These are phyloP conservation scores for Botrytis fragariae DNA, from an alignment of 2,329 filamentous ascomycete species.

Conservation along the genomic window DNA sequence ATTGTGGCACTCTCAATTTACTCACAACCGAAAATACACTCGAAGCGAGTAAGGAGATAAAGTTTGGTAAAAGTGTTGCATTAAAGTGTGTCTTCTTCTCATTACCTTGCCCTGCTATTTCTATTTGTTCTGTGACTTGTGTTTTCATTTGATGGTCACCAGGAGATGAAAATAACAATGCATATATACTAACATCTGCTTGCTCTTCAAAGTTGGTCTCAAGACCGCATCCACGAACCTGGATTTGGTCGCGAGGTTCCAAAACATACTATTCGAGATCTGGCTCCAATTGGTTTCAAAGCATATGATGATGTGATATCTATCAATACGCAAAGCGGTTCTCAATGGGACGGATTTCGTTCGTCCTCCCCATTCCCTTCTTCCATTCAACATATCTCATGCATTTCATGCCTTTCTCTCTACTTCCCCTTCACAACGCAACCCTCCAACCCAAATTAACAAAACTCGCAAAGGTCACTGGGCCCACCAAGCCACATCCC, in stretches of 20 bases:
- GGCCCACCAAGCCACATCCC: conserved; percentile 30
- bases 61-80: conserved; percentile 42
- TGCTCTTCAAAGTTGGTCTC: conserved; percentile 21
- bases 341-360: conserved; percentile 48
- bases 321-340: conserved; percentile 48
- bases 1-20: conserved; percentile 46
- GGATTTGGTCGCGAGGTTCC: conserved; percentile 26
- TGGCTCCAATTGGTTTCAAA: conserved; percentile 37
- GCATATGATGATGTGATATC: conserved; percentile 53
- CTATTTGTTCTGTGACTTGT: neutral
- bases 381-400: neutral
- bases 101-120: neutral
- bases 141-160: neutral
- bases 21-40: conserved; percentile 44
- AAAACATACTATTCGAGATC: conserved; percentile 22
- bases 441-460: neutral
- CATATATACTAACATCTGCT: conserved; percentile 7
- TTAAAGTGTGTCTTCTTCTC: conserved; percentile 23
- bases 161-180: neutral
- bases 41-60: conserved; percentile 43
- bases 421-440: neutral
- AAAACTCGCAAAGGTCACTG: conserved; percentile 31
- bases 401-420: neutral
- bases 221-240: conserved; percentile 24
- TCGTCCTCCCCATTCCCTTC: neutral